Evolutionary conservation across 2,329 filamentous ascomycete species (phyloP).

Genomic region (Bipolaris gigantea): DNA sequence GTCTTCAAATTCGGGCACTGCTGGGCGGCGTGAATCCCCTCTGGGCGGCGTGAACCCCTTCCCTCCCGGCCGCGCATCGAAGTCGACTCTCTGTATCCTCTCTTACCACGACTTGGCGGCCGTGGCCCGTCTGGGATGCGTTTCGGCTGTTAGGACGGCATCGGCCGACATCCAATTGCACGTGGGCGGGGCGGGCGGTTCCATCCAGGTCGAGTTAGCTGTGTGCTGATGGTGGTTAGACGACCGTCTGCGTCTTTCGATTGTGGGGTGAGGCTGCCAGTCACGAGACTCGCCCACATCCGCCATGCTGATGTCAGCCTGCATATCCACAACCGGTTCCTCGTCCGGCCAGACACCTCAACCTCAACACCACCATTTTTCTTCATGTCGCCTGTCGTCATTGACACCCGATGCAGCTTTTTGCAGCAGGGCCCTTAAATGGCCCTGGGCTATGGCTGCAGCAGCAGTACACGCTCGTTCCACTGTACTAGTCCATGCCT

Average conservation of each 20-base stretch:
- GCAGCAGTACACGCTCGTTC: background rate
- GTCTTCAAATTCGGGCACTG: conserved; percentile 14
- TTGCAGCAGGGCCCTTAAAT: background rate
- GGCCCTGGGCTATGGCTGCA: conserved; percentile 1
- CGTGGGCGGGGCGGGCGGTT: conserved; percentile 11
- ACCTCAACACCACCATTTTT: conserved; percentile 3
- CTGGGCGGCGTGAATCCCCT: too few species aligned
- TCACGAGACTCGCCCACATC: conserved; percentile 15
- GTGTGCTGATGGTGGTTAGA: conserved; percentile 15
- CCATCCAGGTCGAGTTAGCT: conserved; percentile 22
- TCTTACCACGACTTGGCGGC: conserved; percentile 11
- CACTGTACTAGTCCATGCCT: too few species aligned
- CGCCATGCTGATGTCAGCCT: conserved; percentile 12
- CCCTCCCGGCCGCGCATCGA: conserved; percentile 42
- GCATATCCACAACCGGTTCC: conserved; percentile 6
- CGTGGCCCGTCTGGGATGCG: conserved; percentile 8
- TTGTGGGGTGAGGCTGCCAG: conserved; percentile 23
- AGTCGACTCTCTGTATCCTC: background rate
- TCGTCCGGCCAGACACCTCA: conserved; percentile 6
- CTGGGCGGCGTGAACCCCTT: conserved; percentile 16
- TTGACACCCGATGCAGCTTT: background rate
- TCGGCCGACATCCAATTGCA: conserved; percentile 20
- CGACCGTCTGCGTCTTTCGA: conserved; percentile 17
- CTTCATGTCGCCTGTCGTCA: background rate
- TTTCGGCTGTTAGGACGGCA: conserved; percentile 22